Base-by-base conservation (phyloP, 2,329 filamentous ascomycete species). In the Penicillium sp. region DNA sequence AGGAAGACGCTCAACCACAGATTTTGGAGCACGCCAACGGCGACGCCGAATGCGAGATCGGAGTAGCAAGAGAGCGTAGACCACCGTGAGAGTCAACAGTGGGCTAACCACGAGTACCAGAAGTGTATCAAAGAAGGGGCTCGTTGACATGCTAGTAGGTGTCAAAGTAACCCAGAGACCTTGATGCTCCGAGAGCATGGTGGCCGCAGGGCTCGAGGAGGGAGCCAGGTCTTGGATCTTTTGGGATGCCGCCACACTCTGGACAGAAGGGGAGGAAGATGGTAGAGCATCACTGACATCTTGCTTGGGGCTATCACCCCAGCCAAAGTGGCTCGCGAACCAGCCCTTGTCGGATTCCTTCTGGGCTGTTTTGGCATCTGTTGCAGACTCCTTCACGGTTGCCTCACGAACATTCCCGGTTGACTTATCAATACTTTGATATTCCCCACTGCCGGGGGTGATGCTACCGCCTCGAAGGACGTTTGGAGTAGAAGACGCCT, bases 131-230 rank as follows among this genome's bases (percentile, higher is more conserved):
- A 97, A 90, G 70, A 98, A 95, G 0, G 93, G 90, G 54, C 85
- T 94, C 4, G 86, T 85, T 48, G 88, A 91, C 70, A 84, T 81
- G 65, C 81, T 91, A 0, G 89, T 90, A 1, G 90, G 93, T 1
- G 88, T 93, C 39, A 98, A 80, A 6, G 93, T 95, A n/a, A 98
- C 88, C 89, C 89, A 97, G 4, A 98, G 78, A 2, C 89, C 91
- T 54, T 93, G 83, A 49, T 83, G 83, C 9, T 74, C 71, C 25
- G 74, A 68, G 47, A 63, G 64, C 18, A 69, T 58, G 31, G 57
- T 55, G 13, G 60, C 54, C 36, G 58, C 39, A n/a, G 43, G 48
- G 21, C 27, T 44, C 14, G 36, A 43, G 4, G 47, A 30, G 33
- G 33, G 38, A 26, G 41, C 21, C n/a, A 36, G 15, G 21, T 42